Conservation (phyloP, 768 basidiomycete species). For the Filobasidium wieringae region DNA sequence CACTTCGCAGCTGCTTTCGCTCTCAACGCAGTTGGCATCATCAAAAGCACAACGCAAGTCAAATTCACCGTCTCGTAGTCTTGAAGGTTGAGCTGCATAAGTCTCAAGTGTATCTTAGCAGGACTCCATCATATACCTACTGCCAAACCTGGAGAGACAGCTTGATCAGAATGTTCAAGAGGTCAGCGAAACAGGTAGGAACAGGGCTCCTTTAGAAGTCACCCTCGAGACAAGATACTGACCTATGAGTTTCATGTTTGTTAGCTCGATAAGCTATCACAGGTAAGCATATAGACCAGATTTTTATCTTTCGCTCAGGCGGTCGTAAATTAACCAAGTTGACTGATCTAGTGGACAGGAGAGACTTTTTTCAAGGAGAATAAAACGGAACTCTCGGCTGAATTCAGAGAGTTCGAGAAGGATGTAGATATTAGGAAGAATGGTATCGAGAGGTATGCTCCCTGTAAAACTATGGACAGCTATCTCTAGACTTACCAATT, state of each 20-base stretch:
- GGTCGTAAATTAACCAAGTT: background rate
- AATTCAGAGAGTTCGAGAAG: conserved; percentile 66
- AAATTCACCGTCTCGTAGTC: too few species aligned
- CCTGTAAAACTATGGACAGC: background rate
- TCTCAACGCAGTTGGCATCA: too few species aligned
- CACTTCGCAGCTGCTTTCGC: too few species aligned
- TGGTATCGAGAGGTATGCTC: conserved; percentile 59
- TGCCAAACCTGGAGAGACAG: too few species aligned
- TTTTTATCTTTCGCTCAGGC: background rate
- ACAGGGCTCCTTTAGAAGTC: too few species aligned
- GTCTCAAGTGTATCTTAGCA: too few species aligned
- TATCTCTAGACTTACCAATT: background rate
- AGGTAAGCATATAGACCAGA: background rate
- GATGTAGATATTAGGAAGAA: conserved; percentile 70
- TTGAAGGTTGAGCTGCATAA: too few species aligned
- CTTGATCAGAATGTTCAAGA: background rate
- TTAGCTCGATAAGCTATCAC: background rate
- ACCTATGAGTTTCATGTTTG: background rate
- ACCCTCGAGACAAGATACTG: background rate
- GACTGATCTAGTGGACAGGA: conserved; percentile 62
- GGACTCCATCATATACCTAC: too few species aligned
- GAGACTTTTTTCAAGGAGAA: conserved; percentile 76
- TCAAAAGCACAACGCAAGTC: too few species aligned
- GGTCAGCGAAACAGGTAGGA: background rate
- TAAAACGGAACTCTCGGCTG: conserved; percentile 64